phyloP scores from a whole-genome alignment of 306 rosid species.

The Castanea crenata region DNA sequence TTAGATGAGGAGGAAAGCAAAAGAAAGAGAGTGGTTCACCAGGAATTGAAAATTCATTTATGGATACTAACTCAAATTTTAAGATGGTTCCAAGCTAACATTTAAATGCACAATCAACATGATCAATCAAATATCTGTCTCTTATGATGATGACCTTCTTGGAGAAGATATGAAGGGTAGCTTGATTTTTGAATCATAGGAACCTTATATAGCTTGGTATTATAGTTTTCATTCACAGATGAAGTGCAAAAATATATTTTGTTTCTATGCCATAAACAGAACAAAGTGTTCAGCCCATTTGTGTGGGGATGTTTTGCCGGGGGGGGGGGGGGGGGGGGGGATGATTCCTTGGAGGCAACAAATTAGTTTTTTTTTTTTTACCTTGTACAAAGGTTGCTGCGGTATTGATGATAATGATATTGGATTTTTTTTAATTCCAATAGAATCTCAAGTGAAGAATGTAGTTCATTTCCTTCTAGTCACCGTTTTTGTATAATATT shows the following conservation, averaged over 20 bases:
- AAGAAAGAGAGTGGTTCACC: no score
- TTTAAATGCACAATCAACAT: constrained; percentile 30
- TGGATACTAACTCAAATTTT: background rate
- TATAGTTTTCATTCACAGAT: background rate
- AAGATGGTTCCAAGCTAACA: constrained; percentile 12
- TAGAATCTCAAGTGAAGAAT: background rate
- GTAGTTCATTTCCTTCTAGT: background rate
- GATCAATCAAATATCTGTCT: constrained; percentile 50
- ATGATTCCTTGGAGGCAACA: background rate
- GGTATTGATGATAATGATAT: background rate
- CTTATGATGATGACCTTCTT: constrained; percentile 77
- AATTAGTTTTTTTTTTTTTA: no score
- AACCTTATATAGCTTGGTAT: background rate
- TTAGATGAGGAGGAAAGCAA: constrained; percentile 14
- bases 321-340: no score
- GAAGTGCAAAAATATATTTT: background rate
- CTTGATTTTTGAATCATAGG: constrained; percentile 19
- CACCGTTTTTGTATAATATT: background rate
- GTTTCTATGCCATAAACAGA: background rate
- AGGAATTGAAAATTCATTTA: background rate
- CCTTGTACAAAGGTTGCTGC: no score
- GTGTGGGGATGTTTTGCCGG: background rate
- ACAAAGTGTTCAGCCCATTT: background rate
- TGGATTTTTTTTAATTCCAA: background rate
- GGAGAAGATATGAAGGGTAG: constrained; percentile 30